Conservation (phyloP, 495 filamentous ascomycete genomes). For the Hyaloscypha hepaticicola region DNA sequence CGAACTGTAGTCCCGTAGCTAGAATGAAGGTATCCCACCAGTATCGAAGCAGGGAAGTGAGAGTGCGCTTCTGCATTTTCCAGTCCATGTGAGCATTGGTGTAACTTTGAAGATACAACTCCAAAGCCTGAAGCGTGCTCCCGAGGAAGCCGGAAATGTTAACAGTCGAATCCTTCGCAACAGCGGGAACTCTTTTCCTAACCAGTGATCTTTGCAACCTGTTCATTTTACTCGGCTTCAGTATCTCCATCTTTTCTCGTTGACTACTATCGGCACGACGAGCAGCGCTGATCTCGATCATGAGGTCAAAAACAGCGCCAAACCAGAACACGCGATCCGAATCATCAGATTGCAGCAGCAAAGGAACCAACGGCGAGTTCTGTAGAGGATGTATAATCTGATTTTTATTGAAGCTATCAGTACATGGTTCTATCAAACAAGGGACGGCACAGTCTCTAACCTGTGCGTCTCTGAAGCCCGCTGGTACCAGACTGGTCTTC, state of each 20-base stretch:
- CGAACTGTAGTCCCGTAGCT: slow-evolving; percentile 42
- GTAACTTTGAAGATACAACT: slow-evolving; percentile 35
- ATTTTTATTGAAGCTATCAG: slow-evolving; percentile 38
- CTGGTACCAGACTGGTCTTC: slow-evolving; percentile 33
- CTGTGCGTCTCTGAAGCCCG: slow-evolving; percentile 43
- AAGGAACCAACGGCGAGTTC: slow-evolving; percentile 55
- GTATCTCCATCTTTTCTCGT: slow-evolving; percentile 35
- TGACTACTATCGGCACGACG: slow-evolving; percentile 35
- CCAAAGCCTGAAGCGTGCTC: slow-evolving; percentile 34
- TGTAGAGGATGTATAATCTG: slow-evolving; percentile 64
- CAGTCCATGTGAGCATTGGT: slow-evolving; percentile 24
- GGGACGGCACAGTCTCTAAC: slow-evolving; percentile 44
- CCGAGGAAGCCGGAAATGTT: slow-evolving; percentile 43
- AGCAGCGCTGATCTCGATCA: slow-evolving; percentile 43
- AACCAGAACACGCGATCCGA: slow-evolving; percentile 44
- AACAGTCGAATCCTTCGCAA: slow-evolving; percentile 64
- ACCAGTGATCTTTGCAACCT: slow-evolving; percentile 67
- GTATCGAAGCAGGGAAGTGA: slow-evolving; percentile 51
- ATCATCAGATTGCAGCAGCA: slow-evolving; percentile 36
- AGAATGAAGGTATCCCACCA: slow-evolving; percentile 58
- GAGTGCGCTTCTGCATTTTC: slow-evolving; percentile 31
- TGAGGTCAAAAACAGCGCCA: slow-evolving; percentile 48
- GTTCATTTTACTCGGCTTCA: slow-evolving; percentile 63
- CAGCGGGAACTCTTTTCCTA: slow-evolving; percentile 53
- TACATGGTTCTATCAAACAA: slow-evolving; percentile 24